Conservation (phyloP, 2,329 filamentous ascomycete species). For the Chrysoporthe austroafricana region DNA sequence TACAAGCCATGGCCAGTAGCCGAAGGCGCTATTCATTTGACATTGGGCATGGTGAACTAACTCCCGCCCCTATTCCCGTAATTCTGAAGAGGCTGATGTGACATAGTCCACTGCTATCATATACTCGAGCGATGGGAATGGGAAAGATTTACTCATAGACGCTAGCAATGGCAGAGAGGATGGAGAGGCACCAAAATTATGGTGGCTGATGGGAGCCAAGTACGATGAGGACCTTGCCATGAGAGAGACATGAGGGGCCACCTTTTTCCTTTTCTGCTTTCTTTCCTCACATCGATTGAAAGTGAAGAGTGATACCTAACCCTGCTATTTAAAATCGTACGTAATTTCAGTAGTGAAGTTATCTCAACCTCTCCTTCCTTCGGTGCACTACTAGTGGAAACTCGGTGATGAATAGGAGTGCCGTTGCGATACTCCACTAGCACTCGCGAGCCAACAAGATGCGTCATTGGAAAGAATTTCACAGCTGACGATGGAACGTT, state of each 20-base stretch:
- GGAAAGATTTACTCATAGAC: conserved; percentile 4
- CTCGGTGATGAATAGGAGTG: too few relatives aligned
- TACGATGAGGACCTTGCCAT: conserved; percentile 11
- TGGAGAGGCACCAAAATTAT: background rate
- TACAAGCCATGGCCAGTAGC: conserved; percentile 49
- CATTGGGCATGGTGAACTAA: conserved; percentile 50
- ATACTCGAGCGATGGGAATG: conserved; percentile 2
- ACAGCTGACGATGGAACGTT: too few relatives aligned
- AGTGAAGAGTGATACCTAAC: too few relatives aligned
- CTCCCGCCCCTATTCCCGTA: background rate
- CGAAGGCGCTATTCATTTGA: conserved; percentile 58
- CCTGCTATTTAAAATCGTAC: too few relatives aligned
- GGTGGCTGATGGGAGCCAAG: conserved; percentile 13
- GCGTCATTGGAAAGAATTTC: too few relatives aligned
- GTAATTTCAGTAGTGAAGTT: too few relatives aligned
- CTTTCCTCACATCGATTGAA: too few relatives aligned
- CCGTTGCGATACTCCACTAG: too few relatives aligned
- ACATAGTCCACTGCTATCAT: background rate
- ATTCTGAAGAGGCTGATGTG: background rate
- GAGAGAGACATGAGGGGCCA: background rate
- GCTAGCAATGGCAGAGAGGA: conserved; percentile 4
- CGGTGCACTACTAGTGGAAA: too few relatives aligned
- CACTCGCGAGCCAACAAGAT: too few relatives aligned
- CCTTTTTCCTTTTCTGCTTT: too few relatives aligned
- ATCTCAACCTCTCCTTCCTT: too few relatives aligned